Conservation (phyloP, 2,329 filamentous ascomycete species). For the Albifimbria verrucaria region DNA sequence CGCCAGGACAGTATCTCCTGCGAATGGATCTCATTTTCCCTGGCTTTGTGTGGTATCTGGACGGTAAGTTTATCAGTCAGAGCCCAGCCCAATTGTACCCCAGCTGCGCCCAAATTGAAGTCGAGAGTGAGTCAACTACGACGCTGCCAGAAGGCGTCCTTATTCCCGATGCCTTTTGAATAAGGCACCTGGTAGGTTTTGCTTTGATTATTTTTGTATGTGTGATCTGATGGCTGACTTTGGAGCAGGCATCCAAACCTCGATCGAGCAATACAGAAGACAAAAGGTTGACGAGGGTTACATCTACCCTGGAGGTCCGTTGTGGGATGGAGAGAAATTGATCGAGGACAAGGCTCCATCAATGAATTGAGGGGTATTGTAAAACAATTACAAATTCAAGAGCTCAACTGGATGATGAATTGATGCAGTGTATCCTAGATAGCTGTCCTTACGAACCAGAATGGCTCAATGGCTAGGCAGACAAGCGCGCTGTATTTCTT, state of each 20-base stretch:
- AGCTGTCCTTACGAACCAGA: too few relatives aligned
- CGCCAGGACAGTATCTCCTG: slow-evolving; percentile 14
- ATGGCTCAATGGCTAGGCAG: too few relatives aligned
- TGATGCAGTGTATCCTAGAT: too few relatives aligned
- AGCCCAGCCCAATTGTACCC: slow-evolving; percentile 1
- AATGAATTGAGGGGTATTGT: too few relatives aligned
- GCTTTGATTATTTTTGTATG: too few relatives aligned
- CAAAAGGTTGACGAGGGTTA: slow-evolving; percentile 2
- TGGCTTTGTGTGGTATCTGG: not conserved
- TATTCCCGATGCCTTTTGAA: slow-evolving; percentile 3
- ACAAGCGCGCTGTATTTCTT: too few relatives aligned
- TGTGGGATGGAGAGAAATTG: slow-evolving; percentile 1
- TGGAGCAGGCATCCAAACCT: slow-evolving; percentile 1
- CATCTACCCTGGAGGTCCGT: not conserved
- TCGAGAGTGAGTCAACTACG: not conserved
- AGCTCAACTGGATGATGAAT: too few relatives aligned
- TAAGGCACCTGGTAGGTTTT: too few relatives aligned
- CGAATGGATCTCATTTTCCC: slow-evolving; percentile 4
- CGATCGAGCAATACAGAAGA: not conserved
- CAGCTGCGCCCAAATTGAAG: slow-evolving; percentile 2
- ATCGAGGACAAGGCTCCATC: slow-evolving; percentile 1
- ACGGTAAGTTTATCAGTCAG: not conserved
- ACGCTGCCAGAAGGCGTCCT: slow-evolving; percentile 3
- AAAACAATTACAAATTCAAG: too few relatives aligned
- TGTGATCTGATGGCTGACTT: too few relatives aligned